Evolutionary conservation across 331 rosid species (phyloP), one percentile per base, ranked within the genome.

Genomic region (Telfairia occidentalis): DNA sequence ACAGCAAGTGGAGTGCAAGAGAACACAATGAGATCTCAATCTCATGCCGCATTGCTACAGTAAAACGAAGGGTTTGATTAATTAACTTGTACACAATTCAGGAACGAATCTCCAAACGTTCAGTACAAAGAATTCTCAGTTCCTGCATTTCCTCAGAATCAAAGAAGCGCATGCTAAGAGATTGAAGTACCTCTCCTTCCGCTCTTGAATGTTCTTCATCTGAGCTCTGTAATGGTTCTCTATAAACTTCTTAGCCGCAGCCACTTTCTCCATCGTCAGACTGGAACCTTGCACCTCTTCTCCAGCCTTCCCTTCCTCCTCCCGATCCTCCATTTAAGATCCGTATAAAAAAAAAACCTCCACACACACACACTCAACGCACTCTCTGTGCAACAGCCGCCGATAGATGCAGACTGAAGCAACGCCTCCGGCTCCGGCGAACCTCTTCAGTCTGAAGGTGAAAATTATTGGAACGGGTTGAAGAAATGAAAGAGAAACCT

Each of bases 231-330:
- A 95, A 81, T 95, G 99, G 66, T 95, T 90, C 90, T 95, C 99
- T 71, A 95, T 95, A 86, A 88, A 88, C 89, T 90, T 91, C 88
- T 95, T 95, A 0, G 99, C 99, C 5, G 97, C 99, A 9, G 99
- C 99, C 9, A 95, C 99, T 79, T 90, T 95, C 96, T 95, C 99
- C 99, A 95, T 95, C 59, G 99, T 95, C 92, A 87, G 87, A 81
- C 91, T 95, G 19, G 99, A 95, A 0, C 98, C 98, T 16, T 85
- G 74, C 65, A 86, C 96, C 87, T 92, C 97, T 84, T 86, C 92
- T 24, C 73, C 86, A 60, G 80, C 82, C 29, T 78, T 82, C 84
- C 80, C 90, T 49, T 84, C 95, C 78, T 83, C 97, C 81, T 72
- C 78, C 66, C 79, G 88, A 86, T 89, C 96, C 92, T 92, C 99